phyloP scores from a whole-genome alignment of 2,329 filamentous ascomycete genomes.

The Diplodia scrobiculata region DNA sequence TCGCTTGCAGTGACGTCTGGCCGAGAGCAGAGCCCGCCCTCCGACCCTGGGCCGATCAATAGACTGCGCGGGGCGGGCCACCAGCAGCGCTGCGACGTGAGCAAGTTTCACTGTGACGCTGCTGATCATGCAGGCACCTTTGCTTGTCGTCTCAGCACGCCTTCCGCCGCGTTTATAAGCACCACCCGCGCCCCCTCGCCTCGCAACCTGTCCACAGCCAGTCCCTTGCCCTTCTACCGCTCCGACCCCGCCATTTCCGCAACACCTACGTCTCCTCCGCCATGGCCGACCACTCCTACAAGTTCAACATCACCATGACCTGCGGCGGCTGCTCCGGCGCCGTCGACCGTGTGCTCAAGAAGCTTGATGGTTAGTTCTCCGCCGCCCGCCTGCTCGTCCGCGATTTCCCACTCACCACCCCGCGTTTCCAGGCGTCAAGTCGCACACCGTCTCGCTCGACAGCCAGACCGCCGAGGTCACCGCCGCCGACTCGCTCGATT shows the following conservation, averaged over 20 bases:
- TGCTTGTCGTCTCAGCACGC: slow-evolving; percentile 23
- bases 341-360: slow-evolving; percentile 87
- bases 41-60: background rate
- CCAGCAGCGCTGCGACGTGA: slow-evolving; percentile 33
- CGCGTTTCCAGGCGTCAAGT: slow-evolving; percentile 70
- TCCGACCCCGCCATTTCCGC: background rate
- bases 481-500: slow-evolving; percentile 68
- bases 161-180: background rate
- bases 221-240: background rate
- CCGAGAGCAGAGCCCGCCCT: background rate
- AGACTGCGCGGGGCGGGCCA: slow-evolving; percentile 10
- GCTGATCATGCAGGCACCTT: slow-evolving; percentile 21
- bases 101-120: slow-evolving; percentile 40
- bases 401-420: background rate
- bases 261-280: slow-evolving; percentile 34
- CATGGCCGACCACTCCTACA: slow-evolving; percentile 84
- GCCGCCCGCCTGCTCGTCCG: background rate
- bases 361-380: slow-evolving; percentile 69
- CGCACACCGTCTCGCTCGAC: slow-evolving; percentile 84
- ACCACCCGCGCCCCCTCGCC: background rate
- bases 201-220: background rate
- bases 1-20: slow-evolving; percentile 22
- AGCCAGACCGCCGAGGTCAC: slow-evolving; percentile 78
- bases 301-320: slow-evolving; percentile 92
- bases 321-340: slow-evolving; percentile 90